Evolutionary conservation across 805 yeast species (phyloP), one percentile per base, ranked within the genome.

Genomic region (Saccharomycopsis sp.): DNA sequence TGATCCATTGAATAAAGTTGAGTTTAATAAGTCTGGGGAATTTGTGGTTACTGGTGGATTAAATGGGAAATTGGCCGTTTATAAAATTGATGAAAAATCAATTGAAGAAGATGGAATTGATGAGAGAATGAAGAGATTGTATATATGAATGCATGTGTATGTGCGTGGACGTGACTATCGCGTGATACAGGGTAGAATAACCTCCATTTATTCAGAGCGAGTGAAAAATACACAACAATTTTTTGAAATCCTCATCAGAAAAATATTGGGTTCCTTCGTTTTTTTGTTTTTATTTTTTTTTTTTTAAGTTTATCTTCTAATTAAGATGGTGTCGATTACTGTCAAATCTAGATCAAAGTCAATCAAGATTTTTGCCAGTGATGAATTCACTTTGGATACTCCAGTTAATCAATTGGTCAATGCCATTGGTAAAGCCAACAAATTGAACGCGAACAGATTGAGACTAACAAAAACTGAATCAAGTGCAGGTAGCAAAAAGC

Each of bases 281-380:
- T n/a, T n/a, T n/a, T n/a, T n/a, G n/a, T n/a, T n/a, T n/a, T n/a
- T n/a, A n/a, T n/a, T n/a, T n/a, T n/a, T n/a, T n/a, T n/a, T n/a
- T n/a, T n/a, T n/a, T n/a, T n/a, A n/a, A 13, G 29, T 26, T 8
- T 26, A 8, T 26, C 29, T 13, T 14, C 35, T 7, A 4, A 26
- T 14, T 4, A 50, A 33, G 33, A 74, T 74, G 79, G 72, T 68
- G 14, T 53, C 62, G 29, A 62, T 79, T 43, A 65, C 64, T 19
- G 74, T 82, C 33, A 69, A 71, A 44, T 73, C 89, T 2, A 75
- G 89, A 48, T 80, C 87, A 13, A 75, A 71, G 55, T 59, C 67
- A 26, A 61, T 83, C 54, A 74, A 71, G 53, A 70, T 72, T 44
- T 68, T 74, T 52, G 16, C 21, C 21, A 63, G 67, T 47, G 66